Conservation (phyloP, 1,284 basidiomycete species). For the Malassezia sympodialis region DNA sequence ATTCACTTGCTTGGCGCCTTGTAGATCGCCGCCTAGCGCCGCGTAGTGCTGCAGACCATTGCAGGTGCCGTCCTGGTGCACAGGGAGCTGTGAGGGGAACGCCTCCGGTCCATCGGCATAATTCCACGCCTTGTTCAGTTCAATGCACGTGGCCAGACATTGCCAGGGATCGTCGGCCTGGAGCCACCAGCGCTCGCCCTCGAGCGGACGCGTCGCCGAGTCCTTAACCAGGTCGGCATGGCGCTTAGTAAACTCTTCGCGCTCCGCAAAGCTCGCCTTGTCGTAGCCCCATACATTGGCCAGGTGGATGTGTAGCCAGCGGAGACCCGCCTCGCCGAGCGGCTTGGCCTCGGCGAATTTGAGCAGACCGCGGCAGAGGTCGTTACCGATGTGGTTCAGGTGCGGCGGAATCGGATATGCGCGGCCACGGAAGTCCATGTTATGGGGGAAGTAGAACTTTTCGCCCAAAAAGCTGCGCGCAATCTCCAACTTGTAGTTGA, state of each 20-base stretch:
- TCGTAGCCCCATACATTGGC: constrained; percentile 89
- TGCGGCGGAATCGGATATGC: constrained; percentile 95
- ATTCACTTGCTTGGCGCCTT: constrained; percentile 87
- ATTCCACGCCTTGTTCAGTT: constrained; percentile 62
- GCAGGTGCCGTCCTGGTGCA: constrained; percentile 97
- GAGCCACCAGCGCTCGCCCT: constrained; percentile 56
- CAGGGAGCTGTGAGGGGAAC: constrained; percentile 69
- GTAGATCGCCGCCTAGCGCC: constrained; percentile 81
- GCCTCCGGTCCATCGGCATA: constrained; percentile 60
- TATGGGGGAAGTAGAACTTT: constrained; percentile 86
- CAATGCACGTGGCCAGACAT: constrained; percentile 81
- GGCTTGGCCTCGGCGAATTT: constrained; percentile 72
- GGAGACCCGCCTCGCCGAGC: constrained; percentile 66
- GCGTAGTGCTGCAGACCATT: constrained; percentile 99
- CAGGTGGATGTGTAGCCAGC: constrained; percentile 83
- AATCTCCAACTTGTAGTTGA: constrained; percentile 96
- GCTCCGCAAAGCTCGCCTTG: constrained; percentile 86
- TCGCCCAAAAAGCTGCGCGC: constrained; percentile 79
- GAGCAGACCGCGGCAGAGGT: constrained; percentile 79
- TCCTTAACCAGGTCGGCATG: constrained; percentile 71
- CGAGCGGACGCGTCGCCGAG: constrained; percentile 59
- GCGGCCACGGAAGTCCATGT: constrained; percentile 93
- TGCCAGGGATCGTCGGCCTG: constrained; percentile 95
- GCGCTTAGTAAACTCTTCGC: constrained; percentile 67
- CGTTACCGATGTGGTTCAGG: constrained; percentile 90